Percentiles rank a stretch among this genome's conserved stretches.
Conservation (phyloP, 345 rosid genomes). For the Boechera retrofracta region DNA sequence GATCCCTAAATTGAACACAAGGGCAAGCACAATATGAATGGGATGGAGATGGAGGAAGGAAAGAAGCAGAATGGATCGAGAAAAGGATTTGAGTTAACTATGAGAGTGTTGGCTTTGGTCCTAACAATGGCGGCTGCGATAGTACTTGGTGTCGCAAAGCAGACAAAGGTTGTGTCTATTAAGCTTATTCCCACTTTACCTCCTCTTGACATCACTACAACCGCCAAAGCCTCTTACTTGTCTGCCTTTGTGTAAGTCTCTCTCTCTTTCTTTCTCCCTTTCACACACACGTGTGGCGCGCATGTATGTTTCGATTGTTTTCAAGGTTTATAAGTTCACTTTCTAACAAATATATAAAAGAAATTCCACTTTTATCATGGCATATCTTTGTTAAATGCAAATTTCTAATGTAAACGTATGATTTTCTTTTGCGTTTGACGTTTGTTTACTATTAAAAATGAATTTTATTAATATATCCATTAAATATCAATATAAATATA, state of each 20-base stretch:
- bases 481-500: too few species aligned
- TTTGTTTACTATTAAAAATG: too few species aligned
- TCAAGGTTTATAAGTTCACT: not conserved
- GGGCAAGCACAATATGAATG: slow-evolving; percentile 33
- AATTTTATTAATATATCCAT: too few species aligned
- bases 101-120: slow-evolving; percentile 59
- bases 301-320: not conserved
- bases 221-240: slow-evolving; percentile 62
- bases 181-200: slow-evolving; percentile 54
- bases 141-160: slow-evolving; percentile 58
- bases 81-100: slow-evolving; percentile 33
- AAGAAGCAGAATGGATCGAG: slow-evolving; percentile 19
- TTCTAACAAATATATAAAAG: not conserved
- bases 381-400: not conserved
- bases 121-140: slow-evolving; percentile 58
- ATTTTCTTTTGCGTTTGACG: too few species aligned
- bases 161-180: slow-evolving; percentile 53
- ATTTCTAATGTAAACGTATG: not conserved
- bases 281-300: not conserved
- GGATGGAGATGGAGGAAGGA: slow-evolving; percentile 41
- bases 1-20: slow-evolving; percentile 29
- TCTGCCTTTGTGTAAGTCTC: slow-evolving; percentile 71
- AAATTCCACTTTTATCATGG: not conserved
- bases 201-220: slow-evolving; percentile 53
- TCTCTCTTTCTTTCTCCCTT: not conserved